Evolutionary conservation across 345 rosid species (phyloP), one percentile per base, ranked within the genome.

Genomic region (Sapria himalayana): DNA sequence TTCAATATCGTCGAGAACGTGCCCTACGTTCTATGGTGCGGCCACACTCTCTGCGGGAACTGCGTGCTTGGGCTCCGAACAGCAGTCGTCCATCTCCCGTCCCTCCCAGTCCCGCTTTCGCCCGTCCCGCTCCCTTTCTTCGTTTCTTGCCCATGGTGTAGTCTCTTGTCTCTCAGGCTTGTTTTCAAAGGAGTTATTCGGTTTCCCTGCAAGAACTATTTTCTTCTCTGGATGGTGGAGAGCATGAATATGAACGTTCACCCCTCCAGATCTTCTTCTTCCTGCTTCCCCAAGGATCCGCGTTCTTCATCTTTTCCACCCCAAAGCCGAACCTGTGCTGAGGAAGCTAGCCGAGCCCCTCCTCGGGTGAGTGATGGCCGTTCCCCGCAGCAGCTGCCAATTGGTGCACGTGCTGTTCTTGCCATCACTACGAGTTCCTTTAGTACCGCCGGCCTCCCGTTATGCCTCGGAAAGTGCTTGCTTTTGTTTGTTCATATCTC

Each of bases 191-290:
- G 92, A 47, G 63, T 63, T 32, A 72, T 86, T 9, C 75, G 60
- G 48, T 86, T 81, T 51, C 97, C 97, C 16, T 52, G 62, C 33
- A 86, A 86, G 65, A 81, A 86, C 54, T 86, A 78, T 57, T 75
- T 81, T 55, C 49, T 86, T 14, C 94, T 78, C 19, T 78, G 94
- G 97, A 86, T 86, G 94, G 81, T 81, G 2, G 94, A 86, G 72
- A 71, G 81, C 69, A 62, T 67, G 76, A 86, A 81, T 19, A 81
- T 77, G 5, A 81, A 76, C 52, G 63, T 81, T 46, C 42, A 46
- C 3, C 75, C 57, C 56, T 57, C 73, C 0, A n/a, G n/a, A n/a
- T 51, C 56, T 41, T 55, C 50, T 32, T 9, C 57, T 54, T 45
- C 50, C 52, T 43, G 55, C 37, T 40, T 34, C n/a, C 61, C 16